These are phyloP conservation scores for Achlya hypogyna DNA, from an alignment of 352 stramenopile genomes.

Conservation along the genomic window DNA sequence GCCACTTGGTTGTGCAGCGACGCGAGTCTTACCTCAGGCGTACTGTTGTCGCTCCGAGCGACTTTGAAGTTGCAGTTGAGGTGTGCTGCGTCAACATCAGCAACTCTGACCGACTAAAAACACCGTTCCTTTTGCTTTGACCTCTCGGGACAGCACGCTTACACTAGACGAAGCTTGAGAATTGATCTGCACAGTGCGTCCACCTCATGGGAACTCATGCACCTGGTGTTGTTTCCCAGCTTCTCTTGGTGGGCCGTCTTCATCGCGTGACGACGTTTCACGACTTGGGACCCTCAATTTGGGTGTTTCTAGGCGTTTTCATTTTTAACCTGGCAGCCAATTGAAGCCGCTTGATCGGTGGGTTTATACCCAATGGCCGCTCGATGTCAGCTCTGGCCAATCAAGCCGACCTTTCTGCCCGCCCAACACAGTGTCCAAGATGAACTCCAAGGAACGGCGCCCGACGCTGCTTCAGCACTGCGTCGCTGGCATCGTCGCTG, in stretches of 20 bases:
- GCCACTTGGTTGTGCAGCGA: no score
- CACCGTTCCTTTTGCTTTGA: not conserved
- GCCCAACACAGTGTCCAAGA: not conserved
- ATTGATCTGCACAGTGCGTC: no score
- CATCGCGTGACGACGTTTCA: no score
- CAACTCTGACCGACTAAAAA: not conserved
- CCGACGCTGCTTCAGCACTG: slow-evolving; percentile 23
- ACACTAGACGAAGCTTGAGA: no score
- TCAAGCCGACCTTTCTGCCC: not conserved
- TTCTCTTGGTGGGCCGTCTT: no score
- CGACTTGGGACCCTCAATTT: no score
- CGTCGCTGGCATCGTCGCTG: slow-evolving; percentile 55
- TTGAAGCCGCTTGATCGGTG: not conserved
- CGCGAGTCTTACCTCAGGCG: no score
- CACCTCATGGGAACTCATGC: no score
- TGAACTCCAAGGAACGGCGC: slow-evolving; percentile 4
- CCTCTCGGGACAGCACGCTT: not conserved
- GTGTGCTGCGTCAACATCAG: not conserved
- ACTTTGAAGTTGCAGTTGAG: not conserved
- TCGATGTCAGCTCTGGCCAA: not conserved
- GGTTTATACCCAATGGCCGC: not conserved
- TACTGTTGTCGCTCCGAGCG: no score
- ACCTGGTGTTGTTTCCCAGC: no score
- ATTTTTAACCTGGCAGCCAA: not conserved
- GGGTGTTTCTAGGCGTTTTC: not conserved